phyloP scores from a whole-genome alignment of 805 yeast species.

The Limtongozyma cylindracea region DNA sequence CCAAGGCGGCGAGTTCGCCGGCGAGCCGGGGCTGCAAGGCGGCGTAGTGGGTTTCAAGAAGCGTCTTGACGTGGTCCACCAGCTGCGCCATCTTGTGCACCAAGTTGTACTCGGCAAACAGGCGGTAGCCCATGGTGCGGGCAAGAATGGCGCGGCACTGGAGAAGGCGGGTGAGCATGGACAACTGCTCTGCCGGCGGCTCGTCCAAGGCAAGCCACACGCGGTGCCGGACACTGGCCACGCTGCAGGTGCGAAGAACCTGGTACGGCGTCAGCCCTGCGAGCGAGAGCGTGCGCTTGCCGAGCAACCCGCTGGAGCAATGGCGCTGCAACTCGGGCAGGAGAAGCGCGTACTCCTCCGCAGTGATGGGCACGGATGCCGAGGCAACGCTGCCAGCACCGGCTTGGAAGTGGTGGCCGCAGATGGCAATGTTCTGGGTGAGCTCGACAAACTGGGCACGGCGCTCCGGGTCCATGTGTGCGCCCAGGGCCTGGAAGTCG shows the following conservation, averaged over 20 bases:
- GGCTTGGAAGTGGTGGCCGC: slow-evolving; percentile 56
- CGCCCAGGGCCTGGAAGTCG: slow-evolving; percentile 82
- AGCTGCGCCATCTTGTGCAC: slow-evolving; percentile 75
- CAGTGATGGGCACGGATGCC: slow-evolving; percentile 11
- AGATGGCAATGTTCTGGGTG: slow-evolving; percentile 56
- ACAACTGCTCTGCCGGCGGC: slow-evolving; percentile 36
- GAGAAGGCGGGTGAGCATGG: slow-evolving; percentile 28
- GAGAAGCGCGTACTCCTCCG: slow-evolving; percentile 8
- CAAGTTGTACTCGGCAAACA: slow-evolving; percentile 60
- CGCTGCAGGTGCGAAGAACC: slow-evolving; percentile 30
- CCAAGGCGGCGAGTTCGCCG: slow-evolving; percentile 35
- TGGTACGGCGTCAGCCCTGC: slow-evolving; percentile 41
- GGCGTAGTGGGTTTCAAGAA: slow-evolving; percentile 31
- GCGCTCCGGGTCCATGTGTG: slow-evolving; percentile 43
- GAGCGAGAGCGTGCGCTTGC: slow-evolving; percentile 5
- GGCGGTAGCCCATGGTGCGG: slow-evolving; percentile 37
- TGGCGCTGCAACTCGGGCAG: slow-evolving; percentile 5
- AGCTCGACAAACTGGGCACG: slow-evolving; percentile 48
- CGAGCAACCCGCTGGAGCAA: slow-evolving; percentile 2
- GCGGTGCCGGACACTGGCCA: slow-evolving; percentile 28
- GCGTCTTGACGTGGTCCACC: slow-evolving; percentile 52
- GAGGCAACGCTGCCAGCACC: slow-evolving; percentile 12
- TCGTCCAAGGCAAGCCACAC: slow-evolving; percentile 60
- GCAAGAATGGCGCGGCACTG: slow-evolving; percentile 49
- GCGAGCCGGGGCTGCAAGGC: slow-evolving; percentile 10